Evolutionary conservation across 805 yeast genomes (phyloP), one percentile per base, ranked within the genome.

Genomic region (Yamadazyma sp.): DNA sequence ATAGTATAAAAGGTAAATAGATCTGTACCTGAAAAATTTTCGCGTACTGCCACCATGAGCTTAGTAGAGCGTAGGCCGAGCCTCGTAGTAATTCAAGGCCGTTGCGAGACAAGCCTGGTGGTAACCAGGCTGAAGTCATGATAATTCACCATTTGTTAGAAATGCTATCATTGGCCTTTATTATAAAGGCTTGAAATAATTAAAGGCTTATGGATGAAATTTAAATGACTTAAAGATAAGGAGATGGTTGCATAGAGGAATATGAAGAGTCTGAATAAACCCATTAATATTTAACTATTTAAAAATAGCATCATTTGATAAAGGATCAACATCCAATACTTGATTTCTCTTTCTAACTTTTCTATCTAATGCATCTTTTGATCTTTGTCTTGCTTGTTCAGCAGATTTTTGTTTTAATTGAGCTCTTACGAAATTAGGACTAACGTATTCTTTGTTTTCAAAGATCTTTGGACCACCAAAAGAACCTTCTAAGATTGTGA

Each of bases 401-500:
- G 97, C 97, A 36, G 83, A 80, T 55, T 83, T 76, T 49, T 81
- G 84, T 58, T 78, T 85, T 45, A 73, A 43, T 69, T 89, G 96
- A 9, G 98, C 86, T 70, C 98, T 84, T 25, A 83, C 91, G 41
- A 85, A 79, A 71, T 93, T 93, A 46, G 98, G 98, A 41, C 96
- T 86, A 31, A 93, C 96, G 62, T 86, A 93, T 63, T 91, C 93
- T 70, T 86, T 89, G 70, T 93, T 93, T 56, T 93, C 98, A 64
- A 86, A 93, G 47, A 93, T 88, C 73, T 89, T 87, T 45, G 98
- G 96, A 14, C 98, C 98, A 38, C 96, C 91, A 52, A 93, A 93
- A 1, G 97, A 87, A 31, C 98, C 98, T 68, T 93, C 98, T 45
- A 91, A 73, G 35, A 93, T 79, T 40, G 94, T 81, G 48, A 93